These are phyloP conservation scores for Manihot esculenta DNA, from an alignment of 441 rosid genomes.

Conservation along the genomic window DNA sequence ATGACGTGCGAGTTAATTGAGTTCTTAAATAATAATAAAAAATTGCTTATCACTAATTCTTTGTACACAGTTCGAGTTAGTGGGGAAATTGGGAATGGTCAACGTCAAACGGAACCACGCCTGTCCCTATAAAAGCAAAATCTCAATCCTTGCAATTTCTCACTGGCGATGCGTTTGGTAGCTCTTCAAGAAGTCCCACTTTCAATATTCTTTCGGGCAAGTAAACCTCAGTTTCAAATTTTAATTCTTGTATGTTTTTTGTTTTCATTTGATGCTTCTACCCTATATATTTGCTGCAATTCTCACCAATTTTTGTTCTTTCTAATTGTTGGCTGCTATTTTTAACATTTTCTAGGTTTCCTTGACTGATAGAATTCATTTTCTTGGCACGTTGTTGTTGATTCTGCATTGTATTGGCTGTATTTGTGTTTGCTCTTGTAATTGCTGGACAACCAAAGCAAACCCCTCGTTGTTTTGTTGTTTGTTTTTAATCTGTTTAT, in stretches of 20 bases:
- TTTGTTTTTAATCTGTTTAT: background rate
- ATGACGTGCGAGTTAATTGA: too few relatives aligned
- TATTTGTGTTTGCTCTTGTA: background rate
- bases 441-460: background rate
- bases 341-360: background rate
- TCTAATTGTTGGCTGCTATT: background rate
- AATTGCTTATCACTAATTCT: background rate
- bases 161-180: constrained; percentile 10
- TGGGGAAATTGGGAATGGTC: background rate
- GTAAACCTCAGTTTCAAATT: background rate
- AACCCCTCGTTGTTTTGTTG: background rate
- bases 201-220: constrained; percentile 9
- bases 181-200: constrained; percentile 1
- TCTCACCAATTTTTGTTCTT: background rate
- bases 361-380: background rate
- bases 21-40: too few relatives aligned
- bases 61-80: too few relatives aligned
- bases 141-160: background rate
- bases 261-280: background rate
- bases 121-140: background rate
- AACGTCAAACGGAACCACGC: background rate
- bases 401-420: background rate
- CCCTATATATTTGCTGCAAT: background rate
- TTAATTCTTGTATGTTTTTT: background rate
- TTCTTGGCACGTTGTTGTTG: background rate